phyloP scores from a whole-genome alignment of 192 early-diverging fungal species.

The Backusella westeae region DNA sequence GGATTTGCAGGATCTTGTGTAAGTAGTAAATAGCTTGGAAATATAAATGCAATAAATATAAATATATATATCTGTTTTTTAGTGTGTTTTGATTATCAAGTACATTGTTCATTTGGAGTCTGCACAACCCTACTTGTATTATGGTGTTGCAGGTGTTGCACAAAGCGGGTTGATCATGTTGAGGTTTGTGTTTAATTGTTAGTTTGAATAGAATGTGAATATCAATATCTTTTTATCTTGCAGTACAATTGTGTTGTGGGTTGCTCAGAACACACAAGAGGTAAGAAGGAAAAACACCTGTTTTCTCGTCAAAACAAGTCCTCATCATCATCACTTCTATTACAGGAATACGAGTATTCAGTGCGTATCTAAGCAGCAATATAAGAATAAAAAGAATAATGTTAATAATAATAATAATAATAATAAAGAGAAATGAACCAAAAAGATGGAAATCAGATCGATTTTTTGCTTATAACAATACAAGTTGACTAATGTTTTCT shows the following conservation, averaged over 20 bases:
- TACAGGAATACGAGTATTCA: constrained; percentile 8
- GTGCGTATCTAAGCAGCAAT: not conserved
- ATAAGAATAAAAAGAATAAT: not conserved
- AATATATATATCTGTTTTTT: not conserved
- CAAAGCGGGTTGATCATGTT: constrained; percentile 20
- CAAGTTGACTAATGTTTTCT: not conserved
- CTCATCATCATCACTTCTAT: no score
- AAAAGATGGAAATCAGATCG: no score
- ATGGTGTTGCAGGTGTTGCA: constrained; percentile 17
- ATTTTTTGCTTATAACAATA: not conserved
- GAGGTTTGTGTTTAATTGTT: constrained; percentile 8
- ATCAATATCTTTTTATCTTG: not conserved
- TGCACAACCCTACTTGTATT: constrained; percentile 13
- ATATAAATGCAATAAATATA: no score
- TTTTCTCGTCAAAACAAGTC: no score
- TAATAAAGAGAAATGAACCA: not conserved
- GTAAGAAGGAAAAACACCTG: not conserved
- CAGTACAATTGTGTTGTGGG: constrained; percentile 20
- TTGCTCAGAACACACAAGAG: constrained; percentile 16
- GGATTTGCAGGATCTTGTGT: constrained; percentile 59
- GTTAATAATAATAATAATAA: not conserved
- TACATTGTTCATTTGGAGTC: constrained; percentile 17
- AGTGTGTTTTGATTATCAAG: constrained; percentile 20
- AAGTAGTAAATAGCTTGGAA: constrained; percentile 33
- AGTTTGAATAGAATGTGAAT: not conserved